Evolutionary conservation across 2,329 filamentous ascomycete genomes (phyloP), one percentile per base, ranked within the genome.

Genomic region (Venturia effusa): DNA sequence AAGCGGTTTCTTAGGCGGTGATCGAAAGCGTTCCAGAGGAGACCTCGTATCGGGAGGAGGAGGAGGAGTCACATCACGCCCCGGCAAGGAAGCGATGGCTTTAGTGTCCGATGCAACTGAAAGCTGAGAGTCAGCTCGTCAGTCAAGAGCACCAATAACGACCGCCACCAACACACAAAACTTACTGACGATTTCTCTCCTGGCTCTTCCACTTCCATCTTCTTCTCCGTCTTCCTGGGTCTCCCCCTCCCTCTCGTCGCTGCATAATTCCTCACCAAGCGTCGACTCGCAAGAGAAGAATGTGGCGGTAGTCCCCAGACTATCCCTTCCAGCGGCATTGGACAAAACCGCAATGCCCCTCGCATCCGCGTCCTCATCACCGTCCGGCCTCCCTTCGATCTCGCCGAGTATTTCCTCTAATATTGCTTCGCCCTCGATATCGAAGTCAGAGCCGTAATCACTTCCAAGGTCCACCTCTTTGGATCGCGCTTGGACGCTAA

Each of bases 1-100:
- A 8, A 97, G 81, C 0, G 62, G 37, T 57, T 63, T 63, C 32
- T 27, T 64, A 13, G 62, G 62, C 34, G 55, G 39, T 19, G 32
- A 39, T 48, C 62, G 62, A 40, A 61, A 61, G 27, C 62, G 54
- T 45, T 59, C 37, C 1, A 61, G 8, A 4, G 62, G 62, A 24
- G 62, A 40, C 40, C 51, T 37, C 24, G 27, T 45, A 22, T 55
- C 61, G 17, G 51, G 27, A 27, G 51, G 48, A 10, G 48, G 51
- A 57, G 51, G 51, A 57, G 27, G 27, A 57, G 27, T 13, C 30
- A 57, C 51, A 34, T 57, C 51, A 34, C 27, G 15, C 34, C 27
- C 30, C 5, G 30, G 8, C 27, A 30, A 34, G 11, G 51, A 34
- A 34, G 27, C 15, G n/a, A 1, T 19, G 2, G 19, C 6, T 7